Evolutionary conservation across 2,329 filamentous ascomycete genomes (phyloP), one percentile per base, ranked within the genome.

Genomic region (Myriosclerotinia scirpicola): DNA sequence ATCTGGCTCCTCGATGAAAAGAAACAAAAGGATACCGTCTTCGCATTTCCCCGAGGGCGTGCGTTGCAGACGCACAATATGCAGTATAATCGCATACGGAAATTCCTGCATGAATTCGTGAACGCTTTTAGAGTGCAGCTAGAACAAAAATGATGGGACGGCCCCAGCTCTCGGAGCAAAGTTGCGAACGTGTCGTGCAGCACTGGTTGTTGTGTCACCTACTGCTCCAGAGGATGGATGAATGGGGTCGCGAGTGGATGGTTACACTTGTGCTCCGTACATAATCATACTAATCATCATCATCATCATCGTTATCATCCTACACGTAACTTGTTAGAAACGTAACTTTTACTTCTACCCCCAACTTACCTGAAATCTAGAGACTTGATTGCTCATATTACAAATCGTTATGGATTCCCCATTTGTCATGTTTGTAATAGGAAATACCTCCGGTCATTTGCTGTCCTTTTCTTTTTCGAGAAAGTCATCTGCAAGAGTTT

Each of bases 401-500:
- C 15, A 34, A 38, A 6, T 17, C 14, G 6, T 15, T 17, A 8
- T 22, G 20, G 14, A 60, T 60, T 42, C 30, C 44, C 34, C 34
- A 59, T 22, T 59, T 59, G 58, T 50, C 22, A 22, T 50, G 6
- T 38, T 60, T 60, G 64, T 60, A 55, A 61, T 60, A 60, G 54
- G 20, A 58, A 34, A 44, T 54, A 54, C 15, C 20, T 61, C 36
- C 38, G 26, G 17, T 44, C 46, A 42, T 60, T 42, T 53, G 54
- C 9, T 52, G 12, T 60, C 26, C 30, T 38, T 30, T 42, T 52
- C 30, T 60, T 34, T 54, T 34, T 34, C 26, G 30, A 36, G 54
- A 59, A 59, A 65, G 63, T 65, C 63, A 65, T 65, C 54, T 65
- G 63, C 54, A 59, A 50, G 36, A 50, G 36, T 50, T 50, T 60